A percentile compares a stretch with the other conserved stretches of the same genome.
These are phyloP conservation scores for Neckera pumila DNA, from an alignment of 225 moss, liverwort and hornwort species.

Conservation along the genomic window DNA sequence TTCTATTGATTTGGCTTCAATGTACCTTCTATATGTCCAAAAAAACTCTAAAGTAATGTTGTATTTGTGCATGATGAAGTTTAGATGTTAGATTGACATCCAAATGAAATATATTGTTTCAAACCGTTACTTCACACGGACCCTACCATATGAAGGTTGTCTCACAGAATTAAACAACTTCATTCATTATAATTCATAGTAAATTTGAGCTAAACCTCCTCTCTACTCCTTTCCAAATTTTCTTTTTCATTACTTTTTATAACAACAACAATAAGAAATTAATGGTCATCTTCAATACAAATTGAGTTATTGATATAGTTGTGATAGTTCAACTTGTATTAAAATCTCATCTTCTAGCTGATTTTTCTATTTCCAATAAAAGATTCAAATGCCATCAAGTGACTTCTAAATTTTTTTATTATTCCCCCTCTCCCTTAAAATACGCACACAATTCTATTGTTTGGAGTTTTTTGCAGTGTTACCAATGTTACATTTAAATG, in stretches of 20 bases:
- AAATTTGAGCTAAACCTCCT: not conserved
- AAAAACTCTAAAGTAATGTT: not conserved
- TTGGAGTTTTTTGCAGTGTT: not conserved
- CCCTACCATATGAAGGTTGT: not conserved
- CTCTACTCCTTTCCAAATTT: fast-evolving
- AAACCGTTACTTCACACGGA: not conserved
- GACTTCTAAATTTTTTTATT: not conserved
- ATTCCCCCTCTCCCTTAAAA: fast-evolving
- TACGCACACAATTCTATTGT: not conserved
- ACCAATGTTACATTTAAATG: not conserved
- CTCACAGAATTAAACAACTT: fast-evolving
- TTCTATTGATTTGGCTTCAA: no score
- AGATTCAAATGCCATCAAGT: not conserved
- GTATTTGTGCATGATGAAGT: not conserved
- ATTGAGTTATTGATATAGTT: no score
- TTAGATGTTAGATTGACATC: not conserved
- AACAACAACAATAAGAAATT: no score
- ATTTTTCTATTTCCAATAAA: not conserved
- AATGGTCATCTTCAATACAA: no score
- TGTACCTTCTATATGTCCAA: fast-evolving
- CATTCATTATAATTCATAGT: not conserved
- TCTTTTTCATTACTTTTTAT: no score
- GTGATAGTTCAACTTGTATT: no score
- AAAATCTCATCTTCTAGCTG: not conserved
- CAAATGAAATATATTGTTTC: not conserved